These are phyloP conservation scores for Physcia stellaris DNA, from an alignment of 495 filamentous ascomycete species.

Conservation along the genomic window DNA sequence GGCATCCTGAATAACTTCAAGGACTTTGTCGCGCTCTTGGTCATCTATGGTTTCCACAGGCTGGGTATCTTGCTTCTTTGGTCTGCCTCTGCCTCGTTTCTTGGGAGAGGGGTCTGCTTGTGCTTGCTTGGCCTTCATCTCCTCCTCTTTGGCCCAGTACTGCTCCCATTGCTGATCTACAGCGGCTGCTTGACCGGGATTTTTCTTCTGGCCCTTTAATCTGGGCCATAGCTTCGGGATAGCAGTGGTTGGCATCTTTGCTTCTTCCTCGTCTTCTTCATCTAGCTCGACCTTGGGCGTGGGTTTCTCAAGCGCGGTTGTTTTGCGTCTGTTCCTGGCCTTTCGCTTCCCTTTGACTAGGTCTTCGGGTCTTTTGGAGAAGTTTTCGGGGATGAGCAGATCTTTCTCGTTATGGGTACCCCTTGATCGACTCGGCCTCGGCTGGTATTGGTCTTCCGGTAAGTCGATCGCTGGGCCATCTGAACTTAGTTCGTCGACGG, in stretches of 20 bases:
- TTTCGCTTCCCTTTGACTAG: conserved; percentile 9
- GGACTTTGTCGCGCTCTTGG: too few species aligned
- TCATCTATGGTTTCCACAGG: too few species aligned
- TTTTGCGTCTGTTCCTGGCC: conserved; percentile 8
- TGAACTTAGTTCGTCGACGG: conserved; percentile 7
- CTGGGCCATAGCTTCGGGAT: background rate
- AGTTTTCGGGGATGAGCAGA: conserved; percentile 12
- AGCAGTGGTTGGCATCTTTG: background rate
- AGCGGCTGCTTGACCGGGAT: background rate
- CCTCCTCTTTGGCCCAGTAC: background rate
- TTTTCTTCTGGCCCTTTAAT: background rate
- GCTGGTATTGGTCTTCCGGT: conserved; percentile 16
- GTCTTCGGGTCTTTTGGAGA: conserved; percentile 18
- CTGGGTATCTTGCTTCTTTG: too few species aligned
- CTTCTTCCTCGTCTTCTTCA: conserved; percentile 3
- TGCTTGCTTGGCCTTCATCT: background rate
- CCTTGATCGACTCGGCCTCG: conserved; percentile 16
- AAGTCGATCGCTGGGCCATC: conserved; percentile 15
- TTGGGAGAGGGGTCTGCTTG: background rate
- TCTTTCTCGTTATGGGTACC: conserved; percentile 4
- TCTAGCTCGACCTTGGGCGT: conserved; percentile 10
- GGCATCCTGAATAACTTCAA: background rate
- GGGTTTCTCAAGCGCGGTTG: conserved; percentile 8
- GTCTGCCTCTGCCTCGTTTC: background rate
- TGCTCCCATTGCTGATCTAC: background rate